Evolutionary conservation across 2,329 filamentous ascomycete genomes (phyloP).

Genomic region (Arthroderma sp.): DNA sequence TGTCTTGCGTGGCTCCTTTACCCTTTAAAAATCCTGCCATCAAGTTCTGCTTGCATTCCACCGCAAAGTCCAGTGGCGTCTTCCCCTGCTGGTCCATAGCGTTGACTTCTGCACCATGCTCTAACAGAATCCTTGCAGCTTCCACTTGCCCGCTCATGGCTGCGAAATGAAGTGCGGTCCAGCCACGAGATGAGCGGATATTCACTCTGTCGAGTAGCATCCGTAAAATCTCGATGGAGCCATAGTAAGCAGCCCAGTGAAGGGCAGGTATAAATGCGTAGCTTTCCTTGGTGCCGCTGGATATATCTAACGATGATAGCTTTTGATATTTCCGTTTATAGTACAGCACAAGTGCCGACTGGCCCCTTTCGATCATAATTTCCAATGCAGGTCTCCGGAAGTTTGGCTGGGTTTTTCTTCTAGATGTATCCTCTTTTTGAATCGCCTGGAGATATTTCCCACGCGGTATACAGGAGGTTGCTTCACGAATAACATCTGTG

Average conservation of each 20-base stretch:
- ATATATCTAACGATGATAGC: not conserved
- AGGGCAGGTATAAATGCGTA: not conserved
- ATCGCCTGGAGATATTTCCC: constrained; percentile 1
- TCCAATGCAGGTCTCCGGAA: constrained; percentile 1
- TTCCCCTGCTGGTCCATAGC: not conserved
- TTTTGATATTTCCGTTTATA: constrained; percentile 1
- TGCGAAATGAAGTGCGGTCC: constrained; percentile 5
- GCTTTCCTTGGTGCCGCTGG: not conserved
- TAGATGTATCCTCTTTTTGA: constrained; percentile 1
- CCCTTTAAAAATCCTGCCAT: constrained; percentile 1
- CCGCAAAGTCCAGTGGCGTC: constrained; percentile 5
- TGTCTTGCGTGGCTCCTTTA: constrained; percentile 1
- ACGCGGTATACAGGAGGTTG: not conserved
- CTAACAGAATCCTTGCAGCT: constrained; percentile 4
- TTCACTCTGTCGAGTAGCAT: constrained; percentile 2
- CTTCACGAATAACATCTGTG: constrained; percentile 2
- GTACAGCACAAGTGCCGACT: constrained; percentile 1
- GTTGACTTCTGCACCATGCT: constrained; percentile 6
- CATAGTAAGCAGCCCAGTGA: constrained; percentile 3
- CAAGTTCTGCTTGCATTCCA: not conserved
- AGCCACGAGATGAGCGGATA: not conserved
- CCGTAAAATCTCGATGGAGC: constrained; percentile 2
- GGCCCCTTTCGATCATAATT: constrained; percentile 5
- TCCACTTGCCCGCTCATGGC: constrained; percentile 1
- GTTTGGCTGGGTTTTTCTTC: not conserved